Evolutionary conservation across 306 rosid genomes (phyloP), one percentile per base, ranked within the genome.

Genomic region (Sophora flavescens): DNA sequence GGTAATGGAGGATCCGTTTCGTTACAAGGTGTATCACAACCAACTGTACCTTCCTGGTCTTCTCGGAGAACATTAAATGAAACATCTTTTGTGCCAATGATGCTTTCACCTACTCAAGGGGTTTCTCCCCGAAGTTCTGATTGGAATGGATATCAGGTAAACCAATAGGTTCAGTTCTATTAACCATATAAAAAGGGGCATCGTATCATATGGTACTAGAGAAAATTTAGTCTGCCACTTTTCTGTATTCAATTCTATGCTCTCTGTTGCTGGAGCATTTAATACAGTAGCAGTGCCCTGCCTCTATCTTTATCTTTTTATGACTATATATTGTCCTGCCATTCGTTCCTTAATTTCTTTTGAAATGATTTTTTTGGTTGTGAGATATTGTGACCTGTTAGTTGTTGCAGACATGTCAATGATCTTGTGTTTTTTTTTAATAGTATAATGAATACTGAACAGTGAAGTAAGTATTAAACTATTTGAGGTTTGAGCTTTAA

Each of bases 101-200:
- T 91, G 87, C 70, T 84, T 76, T 51, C 92, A 36, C 96, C 95
- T 48, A 56, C 84, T 66, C 96, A 38, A 79, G 90, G 80, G 50
- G 73, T 87, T 84, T 77, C 96, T 83, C 72, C 90, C 4, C 90
- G 69, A 64, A 79, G 74, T 80, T 15, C 91, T 66, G 96, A 95
- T 28, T 95, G 97, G 98, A 92, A 87, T 81, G 88, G 88, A 45
- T 92, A 84, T 86, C 97, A 83, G 98, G 98, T 95, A 84, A 69
- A 54, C 63, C 38, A 50, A 28, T 67, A 17, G 35, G 56, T 45
- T 68, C 36, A 14, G 36, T 68, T 4, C 61, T 69, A 18, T 63
- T 52, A 84, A 35, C 48, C 30, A 42, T 68, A 39, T 61, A 67
- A 51, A 44, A 48, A 65, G 38, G 57, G 44, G 36, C 26, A 28